phyloP scores from a whole-genome alignment of 2,329 filamentous ascomycete genomes.

The Diplodia seriata region DNA sequence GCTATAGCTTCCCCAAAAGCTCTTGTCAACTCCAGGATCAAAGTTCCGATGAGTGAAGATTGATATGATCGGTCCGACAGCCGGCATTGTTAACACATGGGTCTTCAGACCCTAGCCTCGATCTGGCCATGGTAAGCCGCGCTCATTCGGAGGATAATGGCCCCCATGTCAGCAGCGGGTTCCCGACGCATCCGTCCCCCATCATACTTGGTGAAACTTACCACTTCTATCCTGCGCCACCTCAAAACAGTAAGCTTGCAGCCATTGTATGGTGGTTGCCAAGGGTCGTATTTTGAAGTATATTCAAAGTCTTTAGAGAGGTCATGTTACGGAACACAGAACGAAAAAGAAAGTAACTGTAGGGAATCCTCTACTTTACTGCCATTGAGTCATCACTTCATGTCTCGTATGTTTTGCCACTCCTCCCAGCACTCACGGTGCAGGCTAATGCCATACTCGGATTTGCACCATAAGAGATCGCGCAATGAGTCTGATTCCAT shows the following conservation, averaged over 20 bases:
- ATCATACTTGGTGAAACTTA: too few species aligned
- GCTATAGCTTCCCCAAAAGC: neutral
- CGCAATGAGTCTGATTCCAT: too few species aligned
- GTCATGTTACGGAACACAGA: too few species aligned
- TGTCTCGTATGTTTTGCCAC: too few species aligned
- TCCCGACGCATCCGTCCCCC: neutral
- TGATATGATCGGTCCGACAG: neutral
- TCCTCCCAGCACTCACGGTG: too few species aligned
- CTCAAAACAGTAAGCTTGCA: neutral
- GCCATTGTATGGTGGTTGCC: neutral
- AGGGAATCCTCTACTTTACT: too few species aligned
- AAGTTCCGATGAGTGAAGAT: neutral
- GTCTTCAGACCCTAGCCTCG: neutral
- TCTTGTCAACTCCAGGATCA: neutral
- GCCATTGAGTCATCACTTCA: too few species aligned
- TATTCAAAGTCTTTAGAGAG: too few species aligned
- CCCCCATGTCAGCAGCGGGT: neutral
- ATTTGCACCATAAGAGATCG: too few species aligned
- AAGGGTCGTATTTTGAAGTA: neutral
- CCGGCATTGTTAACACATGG: neutral
- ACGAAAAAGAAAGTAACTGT: too few species aligned
- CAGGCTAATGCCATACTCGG: too few species aligned
- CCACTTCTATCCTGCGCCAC: neutral
- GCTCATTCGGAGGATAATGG: neutral
- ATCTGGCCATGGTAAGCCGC: neutral